A percentile compares a stretch with the other conserved stretches of the same genome.
Conservation (phyloP, 1,284 basidiomycete species). For the Macrocystidia cucumis region DNA sequence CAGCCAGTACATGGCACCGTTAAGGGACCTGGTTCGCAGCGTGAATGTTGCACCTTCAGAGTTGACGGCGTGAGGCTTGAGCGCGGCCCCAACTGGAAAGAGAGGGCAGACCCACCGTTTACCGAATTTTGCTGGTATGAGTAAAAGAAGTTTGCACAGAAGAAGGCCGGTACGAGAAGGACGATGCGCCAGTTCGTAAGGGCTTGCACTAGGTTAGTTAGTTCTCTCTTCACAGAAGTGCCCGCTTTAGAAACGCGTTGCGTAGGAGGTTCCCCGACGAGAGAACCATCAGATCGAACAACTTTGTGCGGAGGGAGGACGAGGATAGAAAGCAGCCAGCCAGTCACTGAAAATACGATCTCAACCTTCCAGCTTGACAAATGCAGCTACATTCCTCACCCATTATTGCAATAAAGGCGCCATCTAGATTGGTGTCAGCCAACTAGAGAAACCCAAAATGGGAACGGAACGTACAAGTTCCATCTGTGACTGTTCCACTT, state of each 20-base stretch:
- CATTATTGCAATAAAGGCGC: constrained; percentile 20
- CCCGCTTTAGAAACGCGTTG: constrained; percentile 5
- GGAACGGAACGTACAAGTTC: constrained; percentile 15
- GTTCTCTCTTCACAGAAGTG: constrained; percentile 13
- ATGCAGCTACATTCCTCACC: constrained; percentile 8
- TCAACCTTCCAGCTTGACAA: not conserved
- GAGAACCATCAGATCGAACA: constrained; percentile 15
- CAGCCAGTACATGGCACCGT: constrained; percentile 21
- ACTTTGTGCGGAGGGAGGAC: constrained; percentile 18
- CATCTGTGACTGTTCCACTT: constrained; percentile 17
- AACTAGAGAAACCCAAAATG: too few species aligned
- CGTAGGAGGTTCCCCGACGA: constrained; percentile 14
- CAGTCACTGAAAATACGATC: constrained; percentile 11
- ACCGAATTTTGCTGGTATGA: constrained; percentile 20
- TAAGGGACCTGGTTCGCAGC: constrained; percentile 18
- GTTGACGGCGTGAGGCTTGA: not conserved
- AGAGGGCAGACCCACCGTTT: constrained; percentile 11
- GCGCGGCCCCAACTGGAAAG: not conserved
- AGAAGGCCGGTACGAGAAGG: constrained; percentile 19
- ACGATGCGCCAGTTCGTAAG: constrained; percentile 18
- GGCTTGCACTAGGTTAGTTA: constrained; percentile 13
- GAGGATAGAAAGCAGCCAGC: constrained; percentile 15
- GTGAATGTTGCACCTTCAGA: constrained; percentile 17
- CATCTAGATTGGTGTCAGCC: too few species aligned
- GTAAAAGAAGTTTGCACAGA: constrained; percentile 21